Percentiles rank a stretch among this genome's conserved stretches.
Conservation (phyloP, 2,329 filamentous ascomycete species). For the Ophiostoma tasmaniense region DNA sequence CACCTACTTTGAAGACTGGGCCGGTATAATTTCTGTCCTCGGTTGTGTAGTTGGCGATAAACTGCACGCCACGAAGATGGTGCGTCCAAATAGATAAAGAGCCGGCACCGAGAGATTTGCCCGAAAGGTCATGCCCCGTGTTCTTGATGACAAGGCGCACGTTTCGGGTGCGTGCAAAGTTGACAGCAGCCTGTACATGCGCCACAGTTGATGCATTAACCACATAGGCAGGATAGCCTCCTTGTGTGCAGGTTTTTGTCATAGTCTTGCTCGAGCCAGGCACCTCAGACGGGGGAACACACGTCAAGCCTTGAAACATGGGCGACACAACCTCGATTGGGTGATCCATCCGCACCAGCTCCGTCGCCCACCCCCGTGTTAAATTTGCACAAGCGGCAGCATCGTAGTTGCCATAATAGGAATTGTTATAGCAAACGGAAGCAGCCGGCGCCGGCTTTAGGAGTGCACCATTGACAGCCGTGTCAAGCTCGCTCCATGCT, state of each 20-base stretch:
- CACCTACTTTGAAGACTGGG: background rate
- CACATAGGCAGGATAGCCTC: background rate
- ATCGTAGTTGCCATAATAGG: background rate
- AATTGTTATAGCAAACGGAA: background rate
- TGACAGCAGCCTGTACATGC: background rate
- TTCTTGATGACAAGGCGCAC: background rate
- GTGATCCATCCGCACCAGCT: conserved; percentile 22
- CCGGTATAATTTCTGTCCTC: background rate
- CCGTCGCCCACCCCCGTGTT: background rate
- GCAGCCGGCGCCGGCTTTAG: background rate
- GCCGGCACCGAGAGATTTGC: background rate
- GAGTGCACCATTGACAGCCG: background rate
- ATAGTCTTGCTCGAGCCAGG: background rate
- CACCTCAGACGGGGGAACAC: background rate
- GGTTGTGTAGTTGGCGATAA: background rate
- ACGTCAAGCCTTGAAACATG: background rate
- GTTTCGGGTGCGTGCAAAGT: background rate
- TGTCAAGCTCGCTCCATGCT: background rate
- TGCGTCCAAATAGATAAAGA: background rate
- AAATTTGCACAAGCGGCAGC: background rate
- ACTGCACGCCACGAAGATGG: background rate
- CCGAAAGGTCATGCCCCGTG: background rate
- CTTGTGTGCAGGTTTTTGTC: background rate
- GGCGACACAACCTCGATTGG: conserved; percentile 26
- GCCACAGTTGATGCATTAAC: background rate